Base-by-base conservation (phyloP, 345 rosid species). In the Arabidopsis arenosa region DNA sequence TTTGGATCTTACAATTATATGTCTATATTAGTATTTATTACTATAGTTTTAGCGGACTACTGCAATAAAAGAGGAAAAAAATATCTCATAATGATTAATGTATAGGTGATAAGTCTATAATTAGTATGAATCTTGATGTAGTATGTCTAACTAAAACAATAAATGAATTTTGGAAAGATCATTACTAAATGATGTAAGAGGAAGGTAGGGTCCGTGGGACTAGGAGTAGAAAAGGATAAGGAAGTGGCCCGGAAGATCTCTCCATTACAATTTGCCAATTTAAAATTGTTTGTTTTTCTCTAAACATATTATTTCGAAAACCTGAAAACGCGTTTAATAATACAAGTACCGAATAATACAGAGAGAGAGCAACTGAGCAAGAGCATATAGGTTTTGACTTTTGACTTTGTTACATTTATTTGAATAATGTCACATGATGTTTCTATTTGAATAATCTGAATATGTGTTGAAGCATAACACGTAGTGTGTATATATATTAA, bases 281-380 rank as follows among this genome's bases (percentile, higher is more conserved):
- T 49, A 5, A 49, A 55, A 33, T 44, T 44, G 7, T 54, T 35
- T 44, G 1, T 18, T 49, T 33, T 3, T 32, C 9, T 11, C 23
- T 18, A 3, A 9, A 15, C 0, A 28, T 23, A 23, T 23, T 28
- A 28, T 17, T 65, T 57, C 10, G n/a, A 32, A 75, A 49, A 43
- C 41, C 23, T 43, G 35, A 70, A 69, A 70, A 61, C 80, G 80
- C 80, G 75, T 76, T 62, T 70, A 63, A 68, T 69, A 61, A 76
- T 76, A n/a, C 64, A 17, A 47, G 21, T 6, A n/a, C 17, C 2
- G 2, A 47, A 47, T 47, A 15, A 47, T 47, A 15, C 52, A 47
- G 52, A 62, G 17, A 35, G 21, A n/a, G n/a, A n/a, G n/a, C n/a
- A n/a, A n/a, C n/a, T n/a, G n/a, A 23, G 26, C 26, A 23, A 23